phyloP scores from a whole-genome alignment of 2,329 filamentous ascomycete species.

The Cordyceps cateniannulata region DNA sequence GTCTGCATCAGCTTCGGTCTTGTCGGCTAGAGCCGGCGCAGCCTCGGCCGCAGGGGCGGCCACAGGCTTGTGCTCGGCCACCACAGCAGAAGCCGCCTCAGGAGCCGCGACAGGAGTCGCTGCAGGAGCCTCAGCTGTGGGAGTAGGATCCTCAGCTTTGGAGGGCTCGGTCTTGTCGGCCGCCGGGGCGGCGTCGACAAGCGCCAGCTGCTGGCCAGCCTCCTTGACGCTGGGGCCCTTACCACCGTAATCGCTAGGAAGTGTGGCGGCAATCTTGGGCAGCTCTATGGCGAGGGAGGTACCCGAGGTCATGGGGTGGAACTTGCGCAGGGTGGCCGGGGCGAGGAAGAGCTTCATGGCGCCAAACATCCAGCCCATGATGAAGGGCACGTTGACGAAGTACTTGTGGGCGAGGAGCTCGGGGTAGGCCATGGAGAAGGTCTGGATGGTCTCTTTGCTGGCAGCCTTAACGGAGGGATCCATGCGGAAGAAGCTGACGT shows the following conservation, averaged over 20 bases:
- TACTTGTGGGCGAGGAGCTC: constrained; percentile 82
- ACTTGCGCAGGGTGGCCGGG: constrained; percentile 69
- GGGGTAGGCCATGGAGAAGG: constrained; percentile 78
- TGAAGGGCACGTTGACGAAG: constrained; percentile 85
- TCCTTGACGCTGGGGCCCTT: constrained; percentile 45
- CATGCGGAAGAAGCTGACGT: constrained; percentile 78
- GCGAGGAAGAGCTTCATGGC: constrained; percentile 71
- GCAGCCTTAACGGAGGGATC: constrained; percentile 70
- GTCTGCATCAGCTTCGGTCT: constrained; percentile 4
- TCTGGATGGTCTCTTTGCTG: constrained; percentile 71
- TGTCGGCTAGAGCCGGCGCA: not conserved
- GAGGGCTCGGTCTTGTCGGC: constrained; percentile 7
- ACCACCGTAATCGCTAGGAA: constrained; percentile 77
- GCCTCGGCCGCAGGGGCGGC: not conserved
- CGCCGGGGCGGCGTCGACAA: constrained; percentile 23
- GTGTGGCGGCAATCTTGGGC: constrained; percentile 50
- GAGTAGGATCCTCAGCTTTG: constrained; percentile 6
- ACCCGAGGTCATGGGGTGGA: constrained; percentile 72
- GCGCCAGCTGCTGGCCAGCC: constrained; percentile 16
- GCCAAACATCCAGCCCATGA: constrained; percentile 84
- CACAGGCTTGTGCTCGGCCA: not conserved
- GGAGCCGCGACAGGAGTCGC: constrained; percentile 1
- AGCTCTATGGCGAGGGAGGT: constrained; percentile 57
- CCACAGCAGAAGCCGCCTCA: constrained; percentile 5
- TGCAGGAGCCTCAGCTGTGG: not conserved